Evolutionary conservation across 2,329 filamentous ascomycete species (phyloP).

Genomic region (Xylaria sp.): DNA sequence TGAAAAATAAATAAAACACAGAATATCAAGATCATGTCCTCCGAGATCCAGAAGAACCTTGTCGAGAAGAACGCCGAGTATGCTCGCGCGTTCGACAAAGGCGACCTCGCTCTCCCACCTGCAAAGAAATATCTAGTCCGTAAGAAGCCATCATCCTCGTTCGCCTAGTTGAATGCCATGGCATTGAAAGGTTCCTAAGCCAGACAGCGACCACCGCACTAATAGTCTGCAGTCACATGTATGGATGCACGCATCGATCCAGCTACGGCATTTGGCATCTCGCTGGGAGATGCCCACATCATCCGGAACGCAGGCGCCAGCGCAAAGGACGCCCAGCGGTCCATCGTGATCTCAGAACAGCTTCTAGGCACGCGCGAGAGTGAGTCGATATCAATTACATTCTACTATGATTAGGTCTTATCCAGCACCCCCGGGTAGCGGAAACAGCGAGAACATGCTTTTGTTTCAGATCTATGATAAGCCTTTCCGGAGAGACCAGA

Average conservation of each 20-base stretch:
- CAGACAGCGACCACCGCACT: neutral
- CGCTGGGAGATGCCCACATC: slow-evolving; percentile 77
- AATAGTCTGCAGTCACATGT: slow-evolving; percentile 64
- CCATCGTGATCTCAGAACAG: slow-evolving; percentile 79
- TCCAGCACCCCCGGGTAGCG: neutral
- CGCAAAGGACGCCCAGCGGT: slow-evolving; percentile 72
- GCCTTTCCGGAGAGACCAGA: neutral
- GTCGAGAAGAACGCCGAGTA: slow-evolving; percentile 63
- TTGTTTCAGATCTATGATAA: too few species aligned
- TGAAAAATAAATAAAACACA: neutral
- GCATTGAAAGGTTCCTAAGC: neutral
- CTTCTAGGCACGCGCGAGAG: slow-evolving; percentile 75
- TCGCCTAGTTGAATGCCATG: neutral
- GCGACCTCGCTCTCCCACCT: slow-evolving; percentile 69
- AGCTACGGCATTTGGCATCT: slow-evolving; percentile 70
- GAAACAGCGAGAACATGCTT: neutral
- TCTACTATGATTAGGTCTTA: neutral
- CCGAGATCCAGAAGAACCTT: slow-evolving; percentile 59
- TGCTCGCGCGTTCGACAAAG: slow-evolving; percentile 66
- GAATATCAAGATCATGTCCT: slow-evolving; percentile 29
- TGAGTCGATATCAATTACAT: slow-evolving; percentile 5
- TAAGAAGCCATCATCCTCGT: slow-evolving; percentile 42
- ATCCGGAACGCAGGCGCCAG: slow-evolving; percentile 76
- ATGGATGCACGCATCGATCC: slow-evolving; percentile 82
- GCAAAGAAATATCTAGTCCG: slow-evolving; percentile 70